Evolutionary conservation across 2,329 filamentous ascomycete species (phyloP).

Genomic region (Calonectria pauciramosa): DNA sequence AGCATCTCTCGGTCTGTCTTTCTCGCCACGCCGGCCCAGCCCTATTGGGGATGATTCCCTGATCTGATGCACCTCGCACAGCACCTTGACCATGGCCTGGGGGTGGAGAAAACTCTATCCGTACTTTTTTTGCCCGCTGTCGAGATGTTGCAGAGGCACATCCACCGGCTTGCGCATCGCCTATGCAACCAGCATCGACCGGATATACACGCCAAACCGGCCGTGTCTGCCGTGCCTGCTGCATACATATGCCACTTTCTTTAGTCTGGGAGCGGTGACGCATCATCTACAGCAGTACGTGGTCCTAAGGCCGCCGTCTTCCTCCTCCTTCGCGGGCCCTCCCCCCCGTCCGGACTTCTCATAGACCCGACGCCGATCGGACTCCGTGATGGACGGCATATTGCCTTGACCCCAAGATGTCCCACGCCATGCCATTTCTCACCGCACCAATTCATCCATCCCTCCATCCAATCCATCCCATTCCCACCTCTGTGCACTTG

Average conservation of each 20-base stretch:
- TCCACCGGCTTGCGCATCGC: neutral
- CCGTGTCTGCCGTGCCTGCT: conserved; percentile 24
- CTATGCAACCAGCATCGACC: conserved; percentile 3
- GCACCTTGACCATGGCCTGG: conserved; percentile 8
- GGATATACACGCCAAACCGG: conserved; percentile 36
- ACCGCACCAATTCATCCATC: neutral
- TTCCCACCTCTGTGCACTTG: too few species aligned
- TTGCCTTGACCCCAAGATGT: conserved; percentile 2
- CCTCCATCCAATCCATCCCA: neutral
- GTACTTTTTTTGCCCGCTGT: neutral
- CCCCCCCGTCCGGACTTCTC: conserved; percentile 39
- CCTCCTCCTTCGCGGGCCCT: neutral
- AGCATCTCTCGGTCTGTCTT: neutral
- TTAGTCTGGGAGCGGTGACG: conserved; percentile 7
- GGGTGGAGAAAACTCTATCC: conserved; percentile 10
- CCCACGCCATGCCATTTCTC: neutral
- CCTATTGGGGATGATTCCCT: conserved; percentile 7
- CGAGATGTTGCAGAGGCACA: neutral
- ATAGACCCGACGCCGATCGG: conserved; percentile 44
- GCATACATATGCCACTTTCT: neutral
- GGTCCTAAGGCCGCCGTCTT: neutral
- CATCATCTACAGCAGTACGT: neutral
- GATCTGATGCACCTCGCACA: conserved; percentile 3
- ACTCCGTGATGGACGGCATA: conserved; percentile 36
- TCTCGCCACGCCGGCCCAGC: neutral